These are phyloP conservation scores for Hansenula sp. DNA, from an alignment of 1,139 yeast genomes.

Conservation along the genomic window DNA sequence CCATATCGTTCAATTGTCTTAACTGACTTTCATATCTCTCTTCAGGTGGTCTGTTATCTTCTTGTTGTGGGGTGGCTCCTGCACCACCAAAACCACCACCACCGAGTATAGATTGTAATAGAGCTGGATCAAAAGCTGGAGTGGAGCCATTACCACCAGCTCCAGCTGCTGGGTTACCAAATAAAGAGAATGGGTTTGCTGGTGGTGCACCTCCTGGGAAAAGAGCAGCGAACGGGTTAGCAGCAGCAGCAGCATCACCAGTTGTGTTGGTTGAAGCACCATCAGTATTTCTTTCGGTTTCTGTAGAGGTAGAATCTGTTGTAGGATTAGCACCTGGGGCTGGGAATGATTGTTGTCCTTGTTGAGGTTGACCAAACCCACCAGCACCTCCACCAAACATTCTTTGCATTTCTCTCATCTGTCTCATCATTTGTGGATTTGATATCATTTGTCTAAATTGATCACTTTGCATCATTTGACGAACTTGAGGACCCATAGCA, in stretches of 20 bases:
- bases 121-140: conserved; percentile 31
- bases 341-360: conserved; percentile 25
- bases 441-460: conserved; percentile 79
- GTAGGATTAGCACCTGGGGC: conserved; percentile 29
- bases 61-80: conserved; percentile 35
- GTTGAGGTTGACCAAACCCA: no score
- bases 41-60: conserved; percentile 90
- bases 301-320: conserved; percentile 22
- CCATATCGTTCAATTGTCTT: conserved; percentile 93
- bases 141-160: conserved; percentile 17
- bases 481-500: conserved; percentile 84
- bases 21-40: conserved; percentile 88
- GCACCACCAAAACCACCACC: conserved; percentile 24
- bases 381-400: conserved; percentile 37
- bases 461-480: conserved; percentile 82
- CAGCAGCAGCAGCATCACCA: conserved; percentile 10
- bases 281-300: conserved; percentile 6
- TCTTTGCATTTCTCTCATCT: conserved; percentile 72
- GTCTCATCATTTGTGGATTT: conserved; percentile 82
- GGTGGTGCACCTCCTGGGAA: not conserved
- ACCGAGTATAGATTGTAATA: conserved; percentile 39
- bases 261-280: conserved; percentile 7
- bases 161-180: conserved; percentile 9
- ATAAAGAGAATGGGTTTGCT: conserved; percentile 33
- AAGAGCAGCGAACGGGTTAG: conserved; percentile 28